phyloP scores from a whole-genome alignment of 768 basidiomycete genomes.

The Leucosporidium yakuticum region DNA sequence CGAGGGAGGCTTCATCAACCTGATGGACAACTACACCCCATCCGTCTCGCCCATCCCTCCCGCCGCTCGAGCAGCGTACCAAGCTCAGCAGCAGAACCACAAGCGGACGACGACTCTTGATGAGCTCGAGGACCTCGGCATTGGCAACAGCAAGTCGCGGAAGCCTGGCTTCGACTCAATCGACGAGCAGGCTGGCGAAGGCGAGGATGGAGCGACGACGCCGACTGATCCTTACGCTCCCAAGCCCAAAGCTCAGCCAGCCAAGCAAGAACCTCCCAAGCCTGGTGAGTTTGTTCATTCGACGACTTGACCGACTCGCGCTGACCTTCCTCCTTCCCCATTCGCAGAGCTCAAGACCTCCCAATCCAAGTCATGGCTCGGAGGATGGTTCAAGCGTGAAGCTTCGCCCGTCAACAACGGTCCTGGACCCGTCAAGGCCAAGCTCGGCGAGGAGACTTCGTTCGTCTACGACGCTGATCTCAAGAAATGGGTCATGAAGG shows the following conservation, averaged over 20 bases:
- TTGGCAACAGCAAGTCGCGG: conserved; percentile 64
- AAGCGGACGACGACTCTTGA: conserved; percentile 40
- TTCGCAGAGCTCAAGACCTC: conserved; percentile 37
- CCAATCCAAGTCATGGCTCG: conserved; percentile 60
- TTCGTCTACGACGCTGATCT: conserved; percentile 94
- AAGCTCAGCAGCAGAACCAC: conserved; percentile 14
- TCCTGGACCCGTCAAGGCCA: conserved; percentile 77
- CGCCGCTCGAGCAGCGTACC: conserved; percentile 5
- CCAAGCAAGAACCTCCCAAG: too few relatives aligned
- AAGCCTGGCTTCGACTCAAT: conserved; percentile 31
- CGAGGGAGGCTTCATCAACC: conserved; percentile 66
- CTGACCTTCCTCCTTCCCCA: neutral
- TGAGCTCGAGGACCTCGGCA: conserved; percentile 80
- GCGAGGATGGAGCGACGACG: conserved; percentile 38
- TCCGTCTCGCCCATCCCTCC: conserved; percentile 44
- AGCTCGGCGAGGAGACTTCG: conserved; percentile 78
- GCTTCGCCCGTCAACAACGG: conserved; percentile 48
- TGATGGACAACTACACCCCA: conserved; percentile 59
- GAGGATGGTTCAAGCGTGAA: conserved; percentile 67
- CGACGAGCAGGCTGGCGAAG: conserved; percentile 32
- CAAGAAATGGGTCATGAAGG: conserved; percentile 93
- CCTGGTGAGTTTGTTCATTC: neutral
- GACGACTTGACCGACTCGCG: neutral
- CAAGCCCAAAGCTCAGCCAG: too few relatives aligned
- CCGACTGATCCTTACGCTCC: neutral